Evolutionary conservation across 768 basidiomycete genomes (phyloP), one percentile per base, ranked within the genome.

Genomic region (Vararia minispora): DNA sequence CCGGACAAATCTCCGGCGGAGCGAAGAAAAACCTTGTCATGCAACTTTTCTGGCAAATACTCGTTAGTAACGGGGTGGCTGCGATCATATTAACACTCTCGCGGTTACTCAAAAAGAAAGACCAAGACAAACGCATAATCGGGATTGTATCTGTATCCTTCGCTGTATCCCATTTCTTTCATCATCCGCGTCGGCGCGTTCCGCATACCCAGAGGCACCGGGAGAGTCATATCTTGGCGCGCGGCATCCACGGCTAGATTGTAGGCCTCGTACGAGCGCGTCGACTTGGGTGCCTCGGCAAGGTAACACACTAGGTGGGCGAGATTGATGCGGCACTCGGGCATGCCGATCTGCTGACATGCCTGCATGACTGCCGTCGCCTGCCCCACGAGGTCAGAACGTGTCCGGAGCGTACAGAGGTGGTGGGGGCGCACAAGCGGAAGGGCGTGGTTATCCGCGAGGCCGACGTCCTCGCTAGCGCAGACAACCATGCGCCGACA

Each of bases 391-490:
- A 33, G 2, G 28, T 22, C 17, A 40, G 25, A 26, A 33, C 20
- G 33, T 6, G 37, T 33, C 26, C 8, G n/a, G n/a, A n/a, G n/a
- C n/a, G n/a, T n/a, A n/a, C n/a, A n/a, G n/a, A n/a, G n/a, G n/a
- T n/a, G n/a, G n/a, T n/a, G n/a, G n/a, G 8, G n/a, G 57, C 72
- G 41, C 41, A 79, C 84, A 45, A 88, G 58, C 7, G 83, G 80
- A 8, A 91, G 63, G 0, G 82, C 84, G n/a, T 76, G 69, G 28
- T 65, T 68, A 56, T 90, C 82, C 20, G 85, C 86, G 6, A 87
- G 60, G 0, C 88, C 87, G 28, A 91, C 72, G 52, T 91, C 88
- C 56, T 91, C 88, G 45, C 82, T 84, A 2, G 88, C 86, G 47
- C 82, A 76, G 6, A 87, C 81, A 4, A 82, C 65, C 64, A 86